A percentile compares a stretch with the other conserved stretches of the same genome.
These are phyloP conservation scores for Coemansia sp. DNA, from an alignment of 192 early-diverging fungal genomes.

Conservation along the genomic window DNA sequence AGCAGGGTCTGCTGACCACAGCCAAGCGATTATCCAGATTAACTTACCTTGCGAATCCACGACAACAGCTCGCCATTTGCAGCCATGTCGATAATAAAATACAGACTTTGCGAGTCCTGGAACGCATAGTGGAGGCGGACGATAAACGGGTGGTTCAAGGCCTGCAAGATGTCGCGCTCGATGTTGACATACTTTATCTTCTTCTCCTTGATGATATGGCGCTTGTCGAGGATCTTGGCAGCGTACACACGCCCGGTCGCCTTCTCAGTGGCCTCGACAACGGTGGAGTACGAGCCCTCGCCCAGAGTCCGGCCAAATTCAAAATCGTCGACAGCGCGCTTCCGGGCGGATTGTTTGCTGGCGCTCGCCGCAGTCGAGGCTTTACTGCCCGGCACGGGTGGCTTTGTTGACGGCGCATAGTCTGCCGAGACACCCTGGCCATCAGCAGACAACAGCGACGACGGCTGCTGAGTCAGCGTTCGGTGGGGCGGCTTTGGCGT, in stretches of 20 bases:
- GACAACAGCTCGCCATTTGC: constrained; percentile 89
- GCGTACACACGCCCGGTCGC: constrained; percentile 71
- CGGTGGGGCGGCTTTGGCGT: constrained; percentile 16
- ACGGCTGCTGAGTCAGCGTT: constrained; percentile 11
- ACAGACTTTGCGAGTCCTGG: constrained; percentile 85
- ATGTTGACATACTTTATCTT: constrained; percentile 96
- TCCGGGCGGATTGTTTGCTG: constrained; percentile 45
- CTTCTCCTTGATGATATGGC: constrained; percentile 90
- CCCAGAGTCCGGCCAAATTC: constrained; percentile 81
- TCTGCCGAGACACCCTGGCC: neutral
- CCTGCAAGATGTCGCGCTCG: constrained; percentile 87
- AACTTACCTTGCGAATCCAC: constrained; percentile 69
- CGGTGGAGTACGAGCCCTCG: constrained; percentile 95
- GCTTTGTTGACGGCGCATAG: neutral
- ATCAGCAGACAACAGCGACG: neutral
- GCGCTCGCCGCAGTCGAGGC: constrained; percentile 7
- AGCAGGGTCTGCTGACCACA: neutral
- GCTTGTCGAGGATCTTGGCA: constrained; percentile 87
- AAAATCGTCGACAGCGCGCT: constrained; percentile 81
- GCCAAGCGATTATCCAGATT: neutral
- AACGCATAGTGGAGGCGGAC: constrained; percentile 95
- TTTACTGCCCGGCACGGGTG: neutral
- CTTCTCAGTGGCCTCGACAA: constrained; percentile 76
- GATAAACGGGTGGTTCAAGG: constrained; percentile 84
- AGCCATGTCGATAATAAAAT: constrained; percentile 91